Base-by-base conservation (phyloP, 192 early-diverging fungal species). In the Entophlyctis luteolus region DNA sequence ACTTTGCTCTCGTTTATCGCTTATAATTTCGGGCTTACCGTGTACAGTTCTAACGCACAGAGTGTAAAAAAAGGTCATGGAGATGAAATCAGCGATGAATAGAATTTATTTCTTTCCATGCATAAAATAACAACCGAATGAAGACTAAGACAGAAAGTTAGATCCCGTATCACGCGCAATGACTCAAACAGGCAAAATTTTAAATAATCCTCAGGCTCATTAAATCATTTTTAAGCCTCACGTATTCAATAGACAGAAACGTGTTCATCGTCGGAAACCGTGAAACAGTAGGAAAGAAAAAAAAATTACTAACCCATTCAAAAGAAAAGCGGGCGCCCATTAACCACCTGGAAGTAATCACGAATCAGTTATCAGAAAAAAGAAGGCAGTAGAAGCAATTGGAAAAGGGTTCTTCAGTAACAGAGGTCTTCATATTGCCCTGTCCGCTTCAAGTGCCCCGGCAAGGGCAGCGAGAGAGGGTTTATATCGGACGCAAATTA, bases 401-500 rank as follows among this genome's bases (percentile, higher is more conserved):
- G 29, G 38, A 60, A n/a, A 60, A 23, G 20, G 29, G 28, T 34
- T 63, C 60, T 63, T 63, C 60, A 63, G 60, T 49, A 18, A 27
- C 27, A 32, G 50, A 14, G 23, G 60, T 63, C 60, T 12, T 63
- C 60, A 63, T 63, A 49, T 63, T 53, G 27, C 27, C 60, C 60
- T 12, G n/a, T 8, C 47, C 48, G 35, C 48, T 50, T 49, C 22
- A 48, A 49, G 23, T 33, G 60, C 47, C 60, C 60, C 60, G 60
- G 60, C 60, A 63, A 63, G 60, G 60, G 47, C 60, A 50, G 48
- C 25, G 45, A 63, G 28, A 49, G 18, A 18, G 60, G 60, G 48
- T 60, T 45, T 60, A 46, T 18, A 63, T 63, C 42, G 60, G 60
- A 63, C 60, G 60, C 60, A 63, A 63, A 63, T 63, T 63, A 63